Percentiles rank a stretch among this genome's conserved stretches.
Conservation (phyloP, 306 rosid genomes). For the Cucurbita moschata region DNA sequence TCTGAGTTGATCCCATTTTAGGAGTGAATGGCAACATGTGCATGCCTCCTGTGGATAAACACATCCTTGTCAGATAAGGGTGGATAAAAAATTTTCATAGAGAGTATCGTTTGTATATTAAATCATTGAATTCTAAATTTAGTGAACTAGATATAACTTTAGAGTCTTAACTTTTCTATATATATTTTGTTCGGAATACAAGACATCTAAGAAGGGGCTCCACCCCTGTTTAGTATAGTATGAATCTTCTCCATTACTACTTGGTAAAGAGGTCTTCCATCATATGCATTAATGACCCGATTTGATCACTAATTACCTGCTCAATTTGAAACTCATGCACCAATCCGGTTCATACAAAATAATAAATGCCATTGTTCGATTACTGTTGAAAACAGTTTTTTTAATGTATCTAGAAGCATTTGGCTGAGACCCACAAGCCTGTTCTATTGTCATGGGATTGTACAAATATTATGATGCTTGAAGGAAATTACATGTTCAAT, state of each 20-base stretch:
- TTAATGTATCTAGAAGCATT: too few relatives aligned
- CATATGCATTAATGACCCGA: neutral
- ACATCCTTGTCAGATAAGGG: neutral
- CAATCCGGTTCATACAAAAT: neutral
- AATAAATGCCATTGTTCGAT: neutral
- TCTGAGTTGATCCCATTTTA: neutral
- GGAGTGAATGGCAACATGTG: neutral
- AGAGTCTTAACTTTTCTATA: neutral
- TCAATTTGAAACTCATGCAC: neutral
- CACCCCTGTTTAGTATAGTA: neutral
- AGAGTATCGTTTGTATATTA: neutral
- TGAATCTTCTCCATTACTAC: neutral
- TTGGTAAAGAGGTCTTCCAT: neutral
- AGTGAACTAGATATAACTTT: neutral
- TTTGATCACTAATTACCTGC: neutral
- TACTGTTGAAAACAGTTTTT: neutral
- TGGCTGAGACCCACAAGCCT: too few relatives aligned
- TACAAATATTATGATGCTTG: neutral
- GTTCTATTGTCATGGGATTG: neutral
- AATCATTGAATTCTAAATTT: neutral
- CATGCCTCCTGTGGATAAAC: neutral
- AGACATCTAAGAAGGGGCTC: neutral
- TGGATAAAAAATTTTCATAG: neutral
- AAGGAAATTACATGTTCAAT: neutral
- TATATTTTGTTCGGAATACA: neutral